Evolutionary conservation across 192 early-diverging fungal genomes (phyloP).

Genomic region (Mortierella alpina): DNA sequence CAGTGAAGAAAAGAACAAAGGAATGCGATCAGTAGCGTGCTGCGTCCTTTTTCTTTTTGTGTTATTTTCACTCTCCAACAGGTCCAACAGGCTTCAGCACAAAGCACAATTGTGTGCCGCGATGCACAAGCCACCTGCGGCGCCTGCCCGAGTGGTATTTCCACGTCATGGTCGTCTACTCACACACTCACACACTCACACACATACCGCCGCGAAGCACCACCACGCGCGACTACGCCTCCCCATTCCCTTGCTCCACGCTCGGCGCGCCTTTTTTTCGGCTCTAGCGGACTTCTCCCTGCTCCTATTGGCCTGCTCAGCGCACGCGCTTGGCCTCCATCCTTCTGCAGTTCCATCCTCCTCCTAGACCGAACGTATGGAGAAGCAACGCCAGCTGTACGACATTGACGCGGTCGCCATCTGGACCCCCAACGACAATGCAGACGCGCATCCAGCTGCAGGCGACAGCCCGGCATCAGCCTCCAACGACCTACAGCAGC

Average conservation of each 20-base stretch:
- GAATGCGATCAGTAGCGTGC: conserved; percentile 11
- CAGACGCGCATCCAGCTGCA: conserved; percentile 2
- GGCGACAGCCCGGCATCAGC: not conserved
- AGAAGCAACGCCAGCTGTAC: conserved; percentile 50
- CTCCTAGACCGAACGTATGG: conserved; percentile 11
- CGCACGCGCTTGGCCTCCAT: not conserved
- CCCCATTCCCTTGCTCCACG: not conserved
- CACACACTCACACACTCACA: not conserved
- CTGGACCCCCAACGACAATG: conserved; percentile 55
- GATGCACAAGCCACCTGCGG: not conserved
- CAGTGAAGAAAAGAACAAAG: not conserved
- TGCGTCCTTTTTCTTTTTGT: conserved; percentile 1
- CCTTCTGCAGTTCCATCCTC: not conserved
- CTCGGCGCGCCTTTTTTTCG: not conserved
- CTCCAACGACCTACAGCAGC: conserved; percentile 10
- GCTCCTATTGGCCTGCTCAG: not conserved
- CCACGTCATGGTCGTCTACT: not conserved
- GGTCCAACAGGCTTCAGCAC: conserved; percentile 7
- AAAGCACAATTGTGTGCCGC: not conserved
- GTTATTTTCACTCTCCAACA: conserved; percentile 9
- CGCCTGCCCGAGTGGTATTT: too few relatives aligned
- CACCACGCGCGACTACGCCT: not conserved
- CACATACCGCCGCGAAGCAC: not conserved
- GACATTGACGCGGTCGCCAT: conserved; percentile 54
- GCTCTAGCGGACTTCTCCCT: not conserved